A percentile compares a stretch with the other conserved stretches of the same genome.
phyloP scores from a whole-genome alignment of 2,329 filamentous ascomycete genomes.

The Alternaria consortialis region DNA sequence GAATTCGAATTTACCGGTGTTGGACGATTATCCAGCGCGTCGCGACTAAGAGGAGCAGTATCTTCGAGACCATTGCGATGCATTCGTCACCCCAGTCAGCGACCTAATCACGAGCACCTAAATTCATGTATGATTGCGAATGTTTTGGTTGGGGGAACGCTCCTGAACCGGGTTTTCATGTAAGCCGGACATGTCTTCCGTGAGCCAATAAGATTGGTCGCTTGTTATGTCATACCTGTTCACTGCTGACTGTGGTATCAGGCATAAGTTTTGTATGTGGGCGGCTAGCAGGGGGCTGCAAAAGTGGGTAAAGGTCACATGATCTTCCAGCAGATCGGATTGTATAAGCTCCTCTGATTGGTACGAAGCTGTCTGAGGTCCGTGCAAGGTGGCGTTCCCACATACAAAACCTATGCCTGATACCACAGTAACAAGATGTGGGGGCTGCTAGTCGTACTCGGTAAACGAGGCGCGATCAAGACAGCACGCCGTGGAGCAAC shows the following conservation, averaged over 20 bases:
- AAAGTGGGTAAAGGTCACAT: no score
- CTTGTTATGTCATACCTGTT: neutral
- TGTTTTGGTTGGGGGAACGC: neutral
- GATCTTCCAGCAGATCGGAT: no score
- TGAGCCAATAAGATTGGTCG: neutral
- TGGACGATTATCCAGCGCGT: no score
- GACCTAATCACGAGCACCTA: no score
- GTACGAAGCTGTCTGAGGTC: no score
- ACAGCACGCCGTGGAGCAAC: neutral
- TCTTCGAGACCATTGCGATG: neutral
- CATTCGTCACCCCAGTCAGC: neutral
- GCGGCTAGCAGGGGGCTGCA: no score
- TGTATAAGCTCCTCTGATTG: no score
- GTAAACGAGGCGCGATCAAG: neutral
- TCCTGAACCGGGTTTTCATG: neutral
- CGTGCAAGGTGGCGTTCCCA: no score
- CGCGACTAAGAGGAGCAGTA: no score
- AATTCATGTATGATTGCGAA: neutral
- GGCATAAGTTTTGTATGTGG: no score
- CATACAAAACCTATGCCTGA: no score
- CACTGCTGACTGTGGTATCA: neutral
- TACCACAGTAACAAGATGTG: conserved; percentile 1
- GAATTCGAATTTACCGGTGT: no score
- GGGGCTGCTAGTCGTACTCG: neutral
- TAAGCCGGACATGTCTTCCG: neutral